Evolutionary conservation across 257 asterid genomes (phyloP).

Genomic region (Rubia yunnanensis): DNA sequence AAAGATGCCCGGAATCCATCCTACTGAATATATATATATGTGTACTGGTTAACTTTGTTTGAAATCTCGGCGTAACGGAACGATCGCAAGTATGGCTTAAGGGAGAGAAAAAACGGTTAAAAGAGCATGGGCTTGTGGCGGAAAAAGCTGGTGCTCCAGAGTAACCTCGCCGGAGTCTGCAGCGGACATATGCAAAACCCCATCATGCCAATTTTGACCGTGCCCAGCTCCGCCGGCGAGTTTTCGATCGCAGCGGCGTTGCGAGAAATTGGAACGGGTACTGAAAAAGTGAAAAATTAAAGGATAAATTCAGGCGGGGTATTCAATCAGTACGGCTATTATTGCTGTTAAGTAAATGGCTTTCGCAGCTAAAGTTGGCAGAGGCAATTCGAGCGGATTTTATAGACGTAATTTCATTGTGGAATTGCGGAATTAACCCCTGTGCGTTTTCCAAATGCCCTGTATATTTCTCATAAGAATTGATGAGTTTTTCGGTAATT

Average conservation of each 20-base stretch:
- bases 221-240: slow-evolving; percentile 43
- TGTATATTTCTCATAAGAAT: not conserved
- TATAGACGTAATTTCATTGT: not conserved
- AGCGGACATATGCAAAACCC: slow-evolving; percentile 88
- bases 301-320: slow-evolving; percentile 15
- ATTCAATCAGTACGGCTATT: not conserved
- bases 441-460: slow-evolving; percentile 10
- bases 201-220: slow-evolving; percentile 59
- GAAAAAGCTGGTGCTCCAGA: slow-evolving; percentile 98
- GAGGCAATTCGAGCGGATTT: slow-evolving; percentile 21
- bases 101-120: slow-evolving; percentile 15
- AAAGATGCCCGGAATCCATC: slow-evolving; percentile 78
- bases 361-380: slow-evolving; percentile 41
- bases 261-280: not conserved
- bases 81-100: not conserved
- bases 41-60: not conserved
- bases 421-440: slow-evolving; percentile 29
- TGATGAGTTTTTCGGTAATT: slow-evolving; percentile 26
- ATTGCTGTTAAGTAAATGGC: slow-evolving; percentile 2
- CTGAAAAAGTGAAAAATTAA: not conserved
- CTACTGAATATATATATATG: slow-evolving; percentile 1
- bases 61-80: slow-evolving; percentile 25
- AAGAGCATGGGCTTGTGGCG: slow-evolving; percentile 97
- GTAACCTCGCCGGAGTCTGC: slow-evolving; percentile 89
- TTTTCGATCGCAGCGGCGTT: not conserved